Evolutionary conservation across 257 asterid genomes (phyloP), one percentile per base, ranked within the genome.

Genomic region (Anisodus tanguticus): DNA sequence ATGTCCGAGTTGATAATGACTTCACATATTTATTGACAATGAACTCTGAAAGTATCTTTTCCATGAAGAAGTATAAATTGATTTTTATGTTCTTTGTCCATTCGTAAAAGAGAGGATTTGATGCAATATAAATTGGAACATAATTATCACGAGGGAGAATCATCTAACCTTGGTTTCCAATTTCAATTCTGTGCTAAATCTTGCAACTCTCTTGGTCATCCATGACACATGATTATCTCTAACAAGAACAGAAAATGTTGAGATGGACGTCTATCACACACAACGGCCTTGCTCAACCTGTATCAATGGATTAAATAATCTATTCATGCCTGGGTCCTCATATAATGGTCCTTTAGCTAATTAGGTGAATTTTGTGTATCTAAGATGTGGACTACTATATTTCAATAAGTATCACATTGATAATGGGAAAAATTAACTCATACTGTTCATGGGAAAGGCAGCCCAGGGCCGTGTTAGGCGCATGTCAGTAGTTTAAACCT

Each of bases 61-160:
- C 15, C 6, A n/a, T 15, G 19, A 55, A 4, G 62, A 15, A 57
- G 8, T 15, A 15, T 5, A n/a, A 12, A 15, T 15, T 57, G 62
- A 15, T 57, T 57, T 57, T 6, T 0, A 57, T 57, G 62, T 57
- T 57, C 62, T 57, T 57, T n/a, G 62, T 15, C 62, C 62, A 4
- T 57, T 57, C 19, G 12, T 11, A 15, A 11, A 10, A 53, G 5
- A 55, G 12, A 11, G n/a, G 60, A 55, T 13, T 5, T 55, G 19
- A 57, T 31, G 35, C 19, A 57, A 57, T 57, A 13, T 15, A 39
- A 39, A 45, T 17, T 69, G 79, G 16, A 45, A 71, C 58, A 43
- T n/a, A 71, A 17, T 71, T n/a, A 10, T 71, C 79, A 71, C n/a
- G 45, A 71, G n/a, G 17, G 79, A 71, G 79, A 45, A 9, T 71